Percentiles rank a stretch among this genome's conserved stretches.
phyloP scores from a whole-genome alignment of 805 yeast genomes.

The Candida verbasci region DNA sequence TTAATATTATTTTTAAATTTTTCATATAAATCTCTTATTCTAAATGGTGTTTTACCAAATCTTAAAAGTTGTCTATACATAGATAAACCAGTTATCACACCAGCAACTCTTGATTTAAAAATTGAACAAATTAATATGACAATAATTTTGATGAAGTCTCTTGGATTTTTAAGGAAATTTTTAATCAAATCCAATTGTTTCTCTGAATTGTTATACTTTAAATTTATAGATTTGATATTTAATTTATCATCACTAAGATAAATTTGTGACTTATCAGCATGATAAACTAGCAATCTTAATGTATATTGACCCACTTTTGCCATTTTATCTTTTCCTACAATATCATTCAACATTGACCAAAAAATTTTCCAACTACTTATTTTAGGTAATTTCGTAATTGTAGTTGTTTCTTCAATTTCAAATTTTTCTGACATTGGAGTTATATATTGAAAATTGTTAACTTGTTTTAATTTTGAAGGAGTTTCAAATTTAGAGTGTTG shows the following conservation, averaged over 20 bases:
- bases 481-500: constrained; percentile 5
- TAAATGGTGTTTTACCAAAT: constrained; percentile 67
- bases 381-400: background rate
- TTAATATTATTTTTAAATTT: constrained; percentile 19
- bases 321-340: constrained; percentile 68
- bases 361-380: constrained; percentile 37
- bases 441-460: constrained; percentile 1
- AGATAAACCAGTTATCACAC: constrained; percentile 44
- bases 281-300: constrained; percentile 47
- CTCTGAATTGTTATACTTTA: constrained; percentile 26
- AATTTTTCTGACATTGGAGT: constrained; percentile 6
- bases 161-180: constrained; percentile 34
- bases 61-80: constrained; percentile 64
- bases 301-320: constrained; percentile 62
- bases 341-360: constrained; percentile 47
- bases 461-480: constrained; percentile 4
- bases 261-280: constrained; percentile 37
- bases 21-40: constrained; percentile 34
- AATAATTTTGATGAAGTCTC: constrained; percentile 30
- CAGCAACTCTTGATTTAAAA: constrained; percentile 38
- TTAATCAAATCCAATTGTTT: constrained; percentile 29
- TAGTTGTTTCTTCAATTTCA: background rate
- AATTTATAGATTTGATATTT: constrained; percentile 26
- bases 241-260: constrained; percentile 30
- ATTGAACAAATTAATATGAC: constrained; percentile 33